These are phyloP conservation scores for Ogataea zsoltii DNA, from an alignment of 805 yeast genomes.

Conservation along the genomic window DNA sequence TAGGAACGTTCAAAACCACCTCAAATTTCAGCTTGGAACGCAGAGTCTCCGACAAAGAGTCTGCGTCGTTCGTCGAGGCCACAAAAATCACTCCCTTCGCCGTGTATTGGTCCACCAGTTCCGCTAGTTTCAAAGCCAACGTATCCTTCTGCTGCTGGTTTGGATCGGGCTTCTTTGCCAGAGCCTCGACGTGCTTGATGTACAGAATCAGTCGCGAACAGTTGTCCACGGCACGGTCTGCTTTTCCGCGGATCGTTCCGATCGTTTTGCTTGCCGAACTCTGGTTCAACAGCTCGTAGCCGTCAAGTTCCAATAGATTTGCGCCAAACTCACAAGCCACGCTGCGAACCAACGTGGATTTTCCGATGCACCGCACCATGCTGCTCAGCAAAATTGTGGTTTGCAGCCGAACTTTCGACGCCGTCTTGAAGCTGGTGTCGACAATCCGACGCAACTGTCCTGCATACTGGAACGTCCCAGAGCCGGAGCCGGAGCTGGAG, in stretches of 20 bases:
- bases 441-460: conserved; percentile 54
- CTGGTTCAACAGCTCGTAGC: conserved; percentile 61
- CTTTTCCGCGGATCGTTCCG: conserved; percentile 73
- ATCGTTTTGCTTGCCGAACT: conserved; percentile 78
- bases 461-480: conserved; percentile 52
- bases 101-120: conserved; percentile 56
- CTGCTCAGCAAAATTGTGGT: conserved; percentile 72
- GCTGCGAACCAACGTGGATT: conserved; percentile 59
- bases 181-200: conserved; percentile 71
- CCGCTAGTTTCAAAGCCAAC: conserved; percentile 54
- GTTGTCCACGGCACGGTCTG: conserved; percentile 59
- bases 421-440: conserved; percentile 45
- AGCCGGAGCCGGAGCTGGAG: too few relatives aligned
- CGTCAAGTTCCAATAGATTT: conserved; percentile 68
- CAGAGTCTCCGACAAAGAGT: conserved; percentile 62
- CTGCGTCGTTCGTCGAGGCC: conserved; percentile 70
- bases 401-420: conserved; percentile 40
- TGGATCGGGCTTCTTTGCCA: conserved; percentile 67
- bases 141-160: conserved; percentile 45
- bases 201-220: conserved; percentile 52
- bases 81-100: conserved; percentile 51
- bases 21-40: conserved; percentile 77
- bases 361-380: conserved; percentile 76
- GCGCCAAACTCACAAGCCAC: conserved; percentile 61
- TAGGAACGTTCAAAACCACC: conserved; percentile 72